Base-by-base conservation (phyloP, 768 basidiomycete genomes). In the Mycena sanguinolenta region DNA sequence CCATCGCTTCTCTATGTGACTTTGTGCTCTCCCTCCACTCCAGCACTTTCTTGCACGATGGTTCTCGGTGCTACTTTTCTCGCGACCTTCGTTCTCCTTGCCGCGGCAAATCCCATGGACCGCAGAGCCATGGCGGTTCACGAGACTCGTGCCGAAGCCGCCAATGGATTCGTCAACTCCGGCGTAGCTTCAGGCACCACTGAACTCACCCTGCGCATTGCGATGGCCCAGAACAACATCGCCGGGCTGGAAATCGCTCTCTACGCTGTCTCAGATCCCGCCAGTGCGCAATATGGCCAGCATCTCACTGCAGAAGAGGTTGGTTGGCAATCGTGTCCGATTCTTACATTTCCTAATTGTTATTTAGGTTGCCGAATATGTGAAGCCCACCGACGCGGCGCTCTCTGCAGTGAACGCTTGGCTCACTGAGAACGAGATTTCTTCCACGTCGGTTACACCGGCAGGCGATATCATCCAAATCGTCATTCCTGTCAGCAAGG, bases 271-370 rank as follows among this genome's bases (percentile, higher is more conserved):
- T 30, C 27, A 6, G 30, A 54, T 9, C 28, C 53, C 6, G 53
- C 28, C 8, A 46, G 44, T 10, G 44, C 44, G 21, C 44, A 28
- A 21, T 59, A 59, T 10, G 39, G 58, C 3, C 38, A 59, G 14
- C 27, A 59, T 21, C n/a, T 59, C 12, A 42, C 58, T 2, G 25
- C 58, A 9, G 58, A 59, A 7, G 58, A 59, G 58, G 57, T 38
- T 10, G 7, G 6, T n/a, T n/a, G n/a, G n/a, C n/a, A n/a, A n/a
- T n/a, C n/a, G n/a, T n/a, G n/a, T n/a, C n/a, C n/a, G n/a, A n/a
- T n/a, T n/a, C n/a, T n/a, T n/a, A n/a, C n/a, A n/a, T n/a, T n/a
- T n/a, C n/a, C n/a, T n/a, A n/a, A n/a, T n/a, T n/a, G n/a, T n/a
- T n/a, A n/a, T n/a, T n/a, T n/a, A n/a, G n/a, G n/a, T n/a, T n/a